Evolutionary conservation across 257 asterid species (phyloP).

Genomic region (Hygrophila difformis): DNA sequence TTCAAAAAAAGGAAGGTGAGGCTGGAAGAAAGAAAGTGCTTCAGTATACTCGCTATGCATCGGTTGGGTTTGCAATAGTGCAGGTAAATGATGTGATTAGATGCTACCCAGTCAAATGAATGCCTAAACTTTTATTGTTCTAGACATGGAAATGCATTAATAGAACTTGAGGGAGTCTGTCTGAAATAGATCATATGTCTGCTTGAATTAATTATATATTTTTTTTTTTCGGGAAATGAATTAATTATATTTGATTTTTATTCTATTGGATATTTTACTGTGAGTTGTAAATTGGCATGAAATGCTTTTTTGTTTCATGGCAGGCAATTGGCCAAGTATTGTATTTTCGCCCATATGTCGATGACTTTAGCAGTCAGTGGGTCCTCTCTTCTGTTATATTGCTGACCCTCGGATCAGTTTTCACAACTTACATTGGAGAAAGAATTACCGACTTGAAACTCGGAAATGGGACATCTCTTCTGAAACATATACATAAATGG

Average conservation of each 20-base stretch:
- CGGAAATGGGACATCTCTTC: conserved; percentile 94
- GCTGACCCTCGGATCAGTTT: conserved; percentile 74
- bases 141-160: too few relatives aligned
- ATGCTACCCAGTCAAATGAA: too few relatives aligned
- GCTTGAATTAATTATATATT: too few relatives aligned
- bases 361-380: conserved; percentile 89
- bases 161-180: too few relatives aligned
- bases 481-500: too few relatives aligned
- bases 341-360: conserved; percentile 84
- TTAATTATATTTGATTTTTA: not conserved
- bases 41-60: conserved; percentile 98
- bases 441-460: conserved; percentile 81
- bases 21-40: conserved; percentile 95
- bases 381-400: conserved; percentile 65
- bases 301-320: conserved; percentile 13
- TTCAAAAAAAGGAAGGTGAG: conserved; percentile 92
- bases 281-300: not conserved
- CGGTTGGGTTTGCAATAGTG: conserved; percentile 93
- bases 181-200: too few relatives aligned
- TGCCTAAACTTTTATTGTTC: too few relatives aligned
- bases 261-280: conserved; percentile 1
- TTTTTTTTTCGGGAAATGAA: too few relatives aligned
- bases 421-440: conserved; percentile 88
- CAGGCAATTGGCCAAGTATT: conserved; percentile 97
- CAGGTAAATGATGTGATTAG: conserved; percentile 46